Base-by-base conservation (phyloP, 305 asterid genomes). In the Rubia tinctorum region DNA sequence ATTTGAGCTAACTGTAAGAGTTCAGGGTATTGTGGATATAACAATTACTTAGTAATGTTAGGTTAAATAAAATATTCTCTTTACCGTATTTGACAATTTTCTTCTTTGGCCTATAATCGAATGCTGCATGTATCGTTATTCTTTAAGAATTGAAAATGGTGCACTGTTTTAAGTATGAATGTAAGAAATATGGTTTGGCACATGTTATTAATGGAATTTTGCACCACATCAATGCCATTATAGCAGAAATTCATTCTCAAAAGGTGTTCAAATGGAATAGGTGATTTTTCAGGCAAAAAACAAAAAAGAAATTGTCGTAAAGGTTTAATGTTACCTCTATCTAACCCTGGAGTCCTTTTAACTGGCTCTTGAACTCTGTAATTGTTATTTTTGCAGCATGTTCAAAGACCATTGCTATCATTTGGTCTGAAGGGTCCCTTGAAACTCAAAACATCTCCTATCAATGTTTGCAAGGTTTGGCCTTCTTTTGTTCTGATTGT, bases 381-480 rank as follows among this genome's bases (percentile, higher is more conserved):
- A 40, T 15, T 66, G 37, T 66, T 42, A 37, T 43, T n/a, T 66
- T 45, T 85, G 88, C 90, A 94, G 98, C 99, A 92, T 80, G 93
- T 95, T 77, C 99, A 92, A 77, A 92, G 98, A 56, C 96, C 97
- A 51, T 79, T 92, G 76, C 88, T 88, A 76, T 95, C 97, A 14
- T 95, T 95, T 85, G 98, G 99, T 66, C 99, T 98, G 4, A 92
- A 92, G 82, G 88, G 94, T 75, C 87, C 96, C 82, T 81, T 85
- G 87, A 88, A 89, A 82, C 96, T 92, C 68, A 83, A 84, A 77
- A 90, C 99, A 10, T 71, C 77, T 81, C 97, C 99, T 5, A 81
- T 87, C 71, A 85, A 89, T 83, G 94, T 90, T 73, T 88, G 88
- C 88, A 95, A 95, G 99, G 98, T 94, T 75, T 75, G 75, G 27